Evolutionary conservation across 1,139 yeast genomes (phyloP).

Genomic region (Hansenula anomala): DNA sequence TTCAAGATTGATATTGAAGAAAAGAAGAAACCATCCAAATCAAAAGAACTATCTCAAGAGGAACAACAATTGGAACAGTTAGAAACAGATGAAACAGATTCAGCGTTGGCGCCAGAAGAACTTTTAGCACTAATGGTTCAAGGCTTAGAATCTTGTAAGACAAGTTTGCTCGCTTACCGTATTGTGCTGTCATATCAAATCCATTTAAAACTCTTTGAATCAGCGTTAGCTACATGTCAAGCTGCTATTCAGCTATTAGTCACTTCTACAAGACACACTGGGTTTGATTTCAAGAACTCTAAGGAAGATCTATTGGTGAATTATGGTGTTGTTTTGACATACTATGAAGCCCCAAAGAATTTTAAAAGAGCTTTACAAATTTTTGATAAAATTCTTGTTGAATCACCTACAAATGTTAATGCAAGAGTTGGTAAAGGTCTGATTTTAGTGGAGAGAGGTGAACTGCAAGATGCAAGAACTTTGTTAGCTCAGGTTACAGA

Average conservation of each 20-base stretch:
- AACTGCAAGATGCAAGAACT: conserved; percentile 46
- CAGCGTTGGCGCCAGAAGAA: conserved; percentile 20
- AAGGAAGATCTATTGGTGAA: conserved; percentile 58
- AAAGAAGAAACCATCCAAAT: conserved; percentile 20
- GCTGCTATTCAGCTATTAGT: conserved; percentile 58
- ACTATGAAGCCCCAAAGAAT: conserved; percentile 87
- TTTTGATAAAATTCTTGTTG: conserved; percentile 56
- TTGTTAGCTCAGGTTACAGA: conserved; percentile 48
- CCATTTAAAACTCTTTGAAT: conserved; percentile 57
- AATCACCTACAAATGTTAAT: conserved; percentile 45
- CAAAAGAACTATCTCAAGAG: conserved; percentile 16
- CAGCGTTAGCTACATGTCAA: conserved; percentile 56
- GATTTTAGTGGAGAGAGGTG: conserved; percentile 63
- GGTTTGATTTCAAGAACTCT: conserved; percentile 44
- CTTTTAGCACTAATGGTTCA: conserved; percentile 23
- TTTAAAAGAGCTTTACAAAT: conserved; percentile 68
- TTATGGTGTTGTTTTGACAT: conserved; percentile 75
- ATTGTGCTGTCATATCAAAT: conserved; percentile 60
- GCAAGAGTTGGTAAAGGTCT: conserved; percentile 83
- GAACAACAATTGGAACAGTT: conserved; percentile 17
- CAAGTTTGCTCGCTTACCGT: conserved; percentile 59
- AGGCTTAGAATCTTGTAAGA: conserved; percentile 25
- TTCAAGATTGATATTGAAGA: conserved; percentile 24
- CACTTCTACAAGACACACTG: conserved; percentile 40
- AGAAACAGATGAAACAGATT: conserved; percentile 19